Base-by-base conservation (phyloP, 345 rosid genomes). In the Aegle marmelos region DNA sequence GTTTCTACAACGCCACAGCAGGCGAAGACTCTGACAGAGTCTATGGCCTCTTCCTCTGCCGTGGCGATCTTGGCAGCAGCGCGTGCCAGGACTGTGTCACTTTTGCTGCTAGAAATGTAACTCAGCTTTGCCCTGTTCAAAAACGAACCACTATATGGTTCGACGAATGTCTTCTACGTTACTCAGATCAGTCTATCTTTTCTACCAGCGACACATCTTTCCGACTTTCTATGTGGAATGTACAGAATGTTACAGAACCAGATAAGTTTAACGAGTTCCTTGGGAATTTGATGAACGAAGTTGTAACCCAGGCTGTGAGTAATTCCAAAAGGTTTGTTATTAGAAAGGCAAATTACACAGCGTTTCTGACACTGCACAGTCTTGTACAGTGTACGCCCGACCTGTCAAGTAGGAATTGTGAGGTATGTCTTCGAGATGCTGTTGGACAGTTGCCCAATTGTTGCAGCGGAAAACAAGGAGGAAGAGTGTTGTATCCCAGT, bases 331-430 rank as follows among this genome's bases (percentile, higher is more conserved):
- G 80, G 73, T 90, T 84, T 31, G 91, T 86, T 0, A 79, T 78
- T 0, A 57, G 34, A 64, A 74, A 77, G n/a, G 79, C 27, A 5
- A 28, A 77, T 24, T 73, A 77, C 39, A 68, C 80, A 7, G 79
- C 27, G 61, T 79, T 69, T 17, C 70, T 76, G 45, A 68, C 41
- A 1, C 53, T 91, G 17, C 90, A 81, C 77, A 68, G 73, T 17
- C 88, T 91, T 0, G 84, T 56, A 1, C 88, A 91, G 86, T 91
- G 96, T 76, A 86, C 85, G 2, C 89, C 83, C 6, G 92, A 90
- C 78, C 54, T 90, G 53, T 30, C 59, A 14, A 10, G 4, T 2
- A 21, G 10, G 6, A 37, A 73, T 11, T 86, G 85, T 19, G 22
- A 14, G n/a, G 5, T 13, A 31, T 86, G 87, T 36, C 76, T 84